Base-by-base conservation (phyloP, 1,139 yeast genomes). In the Nakaseomyces kungkrabaensis region DNA sequence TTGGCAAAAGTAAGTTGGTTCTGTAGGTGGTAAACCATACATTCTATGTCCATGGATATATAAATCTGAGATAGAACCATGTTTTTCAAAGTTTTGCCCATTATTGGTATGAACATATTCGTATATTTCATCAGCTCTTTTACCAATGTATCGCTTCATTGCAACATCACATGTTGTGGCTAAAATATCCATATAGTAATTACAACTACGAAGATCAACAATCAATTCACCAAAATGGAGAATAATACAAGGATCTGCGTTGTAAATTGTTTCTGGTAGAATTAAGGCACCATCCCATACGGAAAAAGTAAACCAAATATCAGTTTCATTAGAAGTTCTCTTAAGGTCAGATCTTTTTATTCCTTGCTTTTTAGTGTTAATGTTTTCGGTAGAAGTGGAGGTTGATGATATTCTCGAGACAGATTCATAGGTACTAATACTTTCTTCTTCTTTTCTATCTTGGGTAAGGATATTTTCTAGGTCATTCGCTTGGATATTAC, bases 21-120 rank as follows among this genome's bases (percentile, higher is more conserved):
- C 95, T 2, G 75, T 72, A 0, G 97, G 97, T 0, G 96, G 96
- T 1, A 88, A 66, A 0, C 98, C 97, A 72, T 89, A 88, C 81
- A 89, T 79, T 61, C 97, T 75, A 63, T 90, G 96, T 1, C 96
- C 92, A 66, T 85, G 95, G 13, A 86, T 74, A 4, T 75, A 62
- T 26, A 89, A 62, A 25, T 57, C 58, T 2, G 65, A 56, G 9
- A 66, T 45, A 8, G 49, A 46, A 0, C 89, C 88, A 47, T 56
- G 56, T 25, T 51, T 44, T 13, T 50, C 37, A n/a, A 51, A 47
- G 36, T 49, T 46, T 11, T 47, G 33, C 6, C 55, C 54, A 32
- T 56, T 54, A 37, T 53, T 52, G 26, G 50, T 51, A 4, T 53
- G 56, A 22, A 60, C 56, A n/a, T 46, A 48, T 46, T 86, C 74